phyloP scores from a whole-genome alignment of 441 rosid genomes.

The Kokia cookei region DNA sequence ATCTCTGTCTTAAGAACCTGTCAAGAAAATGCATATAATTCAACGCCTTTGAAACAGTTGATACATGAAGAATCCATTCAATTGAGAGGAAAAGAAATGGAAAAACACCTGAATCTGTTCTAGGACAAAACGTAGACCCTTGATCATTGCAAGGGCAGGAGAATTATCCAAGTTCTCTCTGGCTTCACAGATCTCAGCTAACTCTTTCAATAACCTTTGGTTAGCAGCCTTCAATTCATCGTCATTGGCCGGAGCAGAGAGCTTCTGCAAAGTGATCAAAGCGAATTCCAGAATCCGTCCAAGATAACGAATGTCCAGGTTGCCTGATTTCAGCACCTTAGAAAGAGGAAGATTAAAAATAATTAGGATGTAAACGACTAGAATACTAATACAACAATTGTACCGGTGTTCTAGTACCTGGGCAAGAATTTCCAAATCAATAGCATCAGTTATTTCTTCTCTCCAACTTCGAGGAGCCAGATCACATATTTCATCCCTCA shows the following conservation, averaged over 20 bases:
- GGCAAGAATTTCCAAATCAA: conserved; percentile 75
- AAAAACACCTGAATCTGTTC: conserved; percentile 77
- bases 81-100: neutral
- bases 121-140: conserved; percentile 78
- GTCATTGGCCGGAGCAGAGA: conserved; percentile 73
- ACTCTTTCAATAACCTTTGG: conserved; percentile 49
- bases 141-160: conserved; percentile 55
- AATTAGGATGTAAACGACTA: neutral
- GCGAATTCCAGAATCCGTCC: conserved; percentile 79
- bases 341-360: neutral
- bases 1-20: conserved; percentile 75
- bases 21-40: neutral
- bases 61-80: neutral
- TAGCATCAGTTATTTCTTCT: conserved; percentile 58
- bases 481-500: conserved; percentile 76
- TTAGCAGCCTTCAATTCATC: conserved; percentile 48
- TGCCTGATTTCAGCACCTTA: conserved; percentile 70
- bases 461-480: conserved; percentile 87
- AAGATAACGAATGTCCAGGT: conserved; percentile 66
- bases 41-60: neutral
- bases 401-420: conserved; percentile 38
- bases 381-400: neutral
- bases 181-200: conserved; percentile 49
- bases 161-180: conserved; percentile 37
- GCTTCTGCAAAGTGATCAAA: conserved; percentile 61